Evolutionary conservation across 2,329 filamentous ascomycete genomes (phyloP), one percentile per base, ranked within the genome.

Genomic region (Pyrenophora graminea): DNA sequence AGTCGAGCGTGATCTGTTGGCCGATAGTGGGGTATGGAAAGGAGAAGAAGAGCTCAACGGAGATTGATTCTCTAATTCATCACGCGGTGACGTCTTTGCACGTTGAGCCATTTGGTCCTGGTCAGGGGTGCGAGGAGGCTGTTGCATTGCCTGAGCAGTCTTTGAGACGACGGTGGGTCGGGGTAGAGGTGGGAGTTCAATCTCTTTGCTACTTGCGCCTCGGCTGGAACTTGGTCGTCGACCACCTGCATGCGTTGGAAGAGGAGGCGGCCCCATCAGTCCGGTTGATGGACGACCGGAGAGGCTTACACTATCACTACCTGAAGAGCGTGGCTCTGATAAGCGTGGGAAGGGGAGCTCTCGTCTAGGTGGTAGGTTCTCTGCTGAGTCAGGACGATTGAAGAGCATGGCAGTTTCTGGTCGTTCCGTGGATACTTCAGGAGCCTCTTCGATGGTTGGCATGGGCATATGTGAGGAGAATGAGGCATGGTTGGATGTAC

Each of bases 261-360:
- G 47, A 21, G 71, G 68, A 41, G 73, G 71, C 27, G 73, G 68
- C 0, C 59, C 62, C 66, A 71, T 67, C 0, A 61, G 7, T 2
- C 49, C 54, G 12, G 53, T 68, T 3, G 61, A 62, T 3, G 63
- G 62, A 13, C 63, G 59, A 57, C 64, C 69, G n/a, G 45, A 38
- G 34, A 59, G 51, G 3, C 59, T 56, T 18, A 48, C 51, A 8
- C 48, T 62, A 8, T 69, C 64, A 27, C 53, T 67, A 13, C 61
- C 59, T 31, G 62, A 56, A 41, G 67, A 67, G 32, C 62, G 50
- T n/a, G 64, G 55, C 8, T 61, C 39, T 18, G 67, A 68, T n/a
- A 67, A 58, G 6, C 71, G 66, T 32, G 65, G 59, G 53, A 77
- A 78, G 3, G 74, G 74, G 15, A 76, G 65, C 53, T 76, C 73